Percentiles rank a stretch among this genome's conserved stretches.
These are phyloP conservation scores for Neurospora sp. DNA, from an alignment of 2,329 filamentous ascomycete genomes.

Conservation along the genomic window DNA sequence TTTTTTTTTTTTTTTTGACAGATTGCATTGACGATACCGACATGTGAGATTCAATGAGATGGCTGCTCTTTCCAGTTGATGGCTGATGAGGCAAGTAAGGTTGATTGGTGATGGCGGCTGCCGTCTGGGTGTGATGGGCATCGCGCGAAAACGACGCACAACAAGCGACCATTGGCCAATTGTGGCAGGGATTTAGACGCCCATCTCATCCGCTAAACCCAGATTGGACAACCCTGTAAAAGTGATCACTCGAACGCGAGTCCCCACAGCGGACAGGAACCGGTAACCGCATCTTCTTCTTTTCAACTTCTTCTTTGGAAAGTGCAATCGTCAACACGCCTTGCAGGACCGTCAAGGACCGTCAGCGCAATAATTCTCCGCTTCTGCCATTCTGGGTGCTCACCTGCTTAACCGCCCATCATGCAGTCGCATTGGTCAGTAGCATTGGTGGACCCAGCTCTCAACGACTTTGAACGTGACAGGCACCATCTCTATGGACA, in stretches of 20 bases:
- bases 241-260: conserved; percentile 12
- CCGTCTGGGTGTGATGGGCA: conserved; percentile 22
- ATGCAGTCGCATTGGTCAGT: conserved; percentile 26
- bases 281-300: background rate
- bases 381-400: background rate
- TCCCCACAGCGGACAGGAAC: background rate
- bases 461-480: conserved; percentile 2
- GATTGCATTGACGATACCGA: background rate
- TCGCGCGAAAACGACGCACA: conserved; percentile 9
- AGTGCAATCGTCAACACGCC: background rate
- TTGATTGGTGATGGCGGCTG: conserved; percentile 3
- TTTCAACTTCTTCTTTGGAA: conserved; percentile 2
- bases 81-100: background rate
- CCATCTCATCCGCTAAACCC: conserved; percentile 19
- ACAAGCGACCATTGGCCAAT: conserved; percentile 23
- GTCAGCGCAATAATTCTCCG: background rate
- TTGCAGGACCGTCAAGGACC: background rate
- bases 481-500: conserved; percentile 5
- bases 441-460: conserved; percentile 12
- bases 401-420: conserved; percentile 30
- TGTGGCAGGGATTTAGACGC: conserved; percentile 29
- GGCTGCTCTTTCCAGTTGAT: background rate
- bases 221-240: conserved; percentile 19
- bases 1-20: too few relatives aligned
- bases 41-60: background rate